phyloP scores from a whole-genome alignment of 2,329 filamentous ascomycete genomes.

The Beauveria scarabaeidicola region DNA sequence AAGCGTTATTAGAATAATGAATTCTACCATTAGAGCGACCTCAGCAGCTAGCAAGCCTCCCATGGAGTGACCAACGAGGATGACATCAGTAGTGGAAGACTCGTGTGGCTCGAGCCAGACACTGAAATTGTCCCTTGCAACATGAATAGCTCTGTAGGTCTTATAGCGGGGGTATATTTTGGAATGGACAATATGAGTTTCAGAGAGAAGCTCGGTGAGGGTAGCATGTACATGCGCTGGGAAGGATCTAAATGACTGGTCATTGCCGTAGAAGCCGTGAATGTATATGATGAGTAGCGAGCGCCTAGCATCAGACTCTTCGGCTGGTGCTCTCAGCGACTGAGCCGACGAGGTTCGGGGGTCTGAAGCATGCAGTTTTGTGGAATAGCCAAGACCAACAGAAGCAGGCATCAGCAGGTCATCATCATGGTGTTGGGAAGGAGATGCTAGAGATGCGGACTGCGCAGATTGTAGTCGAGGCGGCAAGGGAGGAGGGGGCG shows the following conservation, averaged over 20 bases:
- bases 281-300: conserved; percentile 72
- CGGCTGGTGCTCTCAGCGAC: conserved; percentile 28
- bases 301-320: conserved; percentile 29
- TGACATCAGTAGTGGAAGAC: conserved; percentile 62
- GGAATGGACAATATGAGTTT: conserved; percentile 74
- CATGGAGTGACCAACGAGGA: conserved; percentile 84
- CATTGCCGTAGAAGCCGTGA: conserved; percentile 84
- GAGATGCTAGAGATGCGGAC: background rate
- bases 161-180: conserved; percentile 80
- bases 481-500: background rate
- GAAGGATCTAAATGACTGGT: conserved; percentile 80
- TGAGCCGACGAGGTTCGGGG: conserved; percentile 42
- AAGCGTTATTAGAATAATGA: conserved; percentile 12
- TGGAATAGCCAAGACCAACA: background rate
- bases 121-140: conserved; percentile 77
- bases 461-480: background rate
- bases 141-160: conserved; percentile 61
- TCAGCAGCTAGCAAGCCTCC: conserved; percentile 78
- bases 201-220: conserved; percentile 55
- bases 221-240: conserved; percentile 78
- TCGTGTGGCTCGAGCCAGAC: conserved; percentile 74
- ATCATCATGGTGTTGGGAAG: background rate
- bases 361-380: conserved; percentile 21
- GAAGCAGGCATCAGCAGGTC: background rate
- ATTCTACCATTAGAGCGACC: conserved; percentile 53